These are phyloP conservation scores for Colletotrichum sp. DNA, from an alignment of 2,329 filamentous ascomycete genomes.

Conservation along the genomic window DNA sequence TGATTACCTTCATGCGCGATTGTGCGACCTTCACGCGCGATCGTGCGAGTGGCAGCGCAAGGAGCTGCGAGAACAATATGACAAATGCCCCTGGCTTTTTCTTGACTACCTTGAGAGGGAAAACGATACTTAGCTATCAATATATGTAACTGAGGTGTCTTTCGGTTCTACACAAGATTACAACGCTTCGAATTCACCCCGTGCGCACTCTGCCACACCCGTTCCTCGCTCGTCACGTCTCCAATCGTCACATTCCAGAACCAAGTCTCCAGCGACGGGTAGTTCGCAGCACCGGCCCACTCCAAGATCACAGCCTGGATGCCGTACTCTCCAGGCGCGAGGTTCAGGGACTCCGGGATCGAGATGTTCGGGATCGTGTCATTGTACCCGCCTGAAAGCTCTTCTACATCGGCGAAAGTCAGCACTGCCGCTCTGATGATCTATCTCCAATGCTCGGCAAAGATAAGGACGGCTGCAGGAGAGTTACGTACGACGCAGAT, in stretches of 20 bases:
- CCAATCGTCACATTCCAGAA: conserved; percentile 2
- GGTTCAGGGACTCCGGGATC: not conserved
- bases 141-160: not conserved
- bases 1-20: not conserved
- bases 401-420: not conserved
- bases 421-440: not conserved
- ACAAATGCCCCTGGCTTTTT: not conserved
- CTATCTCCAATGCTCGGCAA: not conserved
- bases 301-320: not conserved
- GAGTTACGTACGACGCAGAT: not conserved
- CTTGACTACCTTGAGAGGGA: not conserved
- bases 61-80: not conserved
- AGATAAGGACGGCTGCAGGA: rapidly evolving
- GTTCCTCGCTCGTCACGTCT: not conserved
- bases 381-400: not conserved
- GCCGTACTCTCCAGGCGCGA: not conserved
- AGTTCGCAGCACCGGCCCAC: not conserved
- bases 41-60: rapidly evolving
- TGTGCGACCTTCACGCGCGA: not conserved
- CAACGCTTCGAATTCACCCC: not conserved
- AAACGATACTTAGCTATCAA: not conserved
- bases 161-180: not conserved
- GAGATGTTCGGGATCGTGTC: not conserved
- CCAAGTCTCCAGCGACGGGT: not conserved
- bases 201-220: not conserved